Percentiles rank a stretch among this genome's conserved stretches.
These are phyloP conservation scores for Hygrocybe punicea DNA, from an alignment of 768 basidiomycete genomes.

Conservation along the genomic window DNA sequence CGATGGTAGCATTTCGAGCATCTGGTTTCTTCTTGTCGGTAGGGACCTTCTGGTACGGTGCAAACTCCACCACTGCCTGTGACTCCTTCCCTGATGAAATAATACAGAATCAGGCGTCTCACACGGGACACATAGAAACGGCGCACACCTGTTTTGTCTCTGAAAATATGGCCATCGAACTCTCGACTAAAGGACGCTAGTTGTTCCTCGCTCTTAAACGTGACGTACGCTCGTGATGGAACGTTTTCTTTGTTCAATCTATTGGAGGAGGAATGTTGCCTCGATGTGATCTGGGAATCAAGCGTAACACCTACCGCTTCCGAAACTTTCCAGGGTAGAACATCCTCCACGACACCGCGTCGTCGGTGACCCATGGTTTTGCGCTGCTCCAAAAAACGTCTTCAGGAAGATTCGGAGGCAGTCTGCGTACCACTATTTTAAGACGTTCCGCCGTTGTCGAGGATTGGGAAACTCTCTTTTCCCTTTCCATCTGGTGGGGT, in stretches of 20 bases:
- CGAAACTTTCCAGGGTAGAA: slow-evolving; percentile 67
- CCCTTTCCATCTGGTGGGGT: slow-evolving; percentile 35
- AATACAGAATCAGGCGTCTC: too few relatives aligned
- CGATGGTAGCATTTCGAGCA: slow-evolving; percentile 80
- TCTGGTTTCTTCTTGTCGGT: slow-evolving; percentile 73
- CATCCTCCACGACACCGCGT: slow-evolving; percentile 62
- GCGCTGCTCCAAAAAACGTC: slow-evolving; percentile 93
- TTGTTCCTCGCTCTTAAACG: slow-evolving; percentile 73
- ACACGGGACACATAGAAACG: not conserved
- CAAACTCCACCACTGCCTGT: slow-evolving; percentile 87
- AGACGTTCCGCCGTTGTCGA: slow-evolving; percentile 51
- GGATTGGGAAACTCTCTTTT: slow-evolving; percentile 31
- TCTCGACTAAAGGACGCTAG: slow-evolving; percentile 73
- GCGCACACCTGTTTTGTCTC: slow-evolving; percentile 81
- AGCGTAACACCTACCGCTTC: slow-evolving; percentile 55
- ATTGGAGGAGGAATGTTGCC: too few relatives aligned
- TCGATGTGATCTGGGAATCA: too few relatives aligned
- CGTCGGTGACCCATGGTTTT: slow-evolving; percentile 74
- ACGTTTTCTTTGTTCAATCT: slow-evolving; percentile 83
- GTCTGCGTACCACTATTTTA: slow-evolving; percentile 82
- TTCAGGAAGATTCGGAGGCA: slow-evolving; percentile 91
- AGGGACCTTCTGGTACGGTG: slow-evolving; percentile 87
- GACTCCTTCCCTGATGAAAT: slow-evolving; percentile 84
- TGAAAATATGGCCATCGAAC: slow-evolving; percentile 89
- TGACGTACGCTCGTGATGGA: slow-evolving; percentile 86